Percentiles rank a stretch among this genome's conserved stretches.
Conservation (phyloP, 495 filamentous ascomycete species). For the Penicillium waksmanii region DNA sequence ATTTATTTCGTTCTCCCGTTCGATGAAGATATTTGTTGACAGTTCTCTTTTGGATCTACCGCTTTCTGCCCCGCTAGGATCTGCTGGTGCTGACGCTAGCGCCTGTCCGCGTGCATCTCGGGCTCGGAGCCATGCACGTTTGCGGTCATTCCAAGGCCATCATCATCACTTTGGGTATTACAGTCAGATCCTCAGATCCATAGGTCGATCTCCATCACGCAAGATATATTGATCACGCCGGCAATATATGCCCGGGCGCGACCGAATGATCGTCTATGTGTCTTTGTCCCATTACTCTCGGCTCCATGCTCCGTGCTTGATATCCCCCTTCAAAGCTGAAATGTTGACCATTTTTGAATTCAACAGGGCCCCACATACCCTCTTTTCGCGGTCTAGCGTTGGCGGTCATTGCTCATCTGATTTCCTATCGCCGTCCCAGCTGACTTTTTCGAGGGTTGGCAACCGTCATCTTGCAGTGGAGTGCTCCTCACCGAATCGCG, state of each 20-base stretch:
- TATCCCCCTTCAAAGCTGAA: background rate
- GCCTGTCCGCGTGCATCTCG: background rate
- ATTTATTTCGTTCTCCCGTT: background rate
- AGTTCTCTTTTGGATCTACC: background rate
- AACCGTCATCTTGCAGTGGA: slow-evolving; percentile 4
- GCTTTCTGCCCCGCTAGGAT: slow-evolving; percentile 1
- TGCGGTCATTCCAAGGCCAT: background rate
- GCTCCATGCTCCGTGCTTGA: too few relatives aligned
- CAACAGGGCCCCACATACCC: background rate
- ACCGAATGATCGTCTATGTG: background rate
- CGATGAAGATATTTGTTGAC: background rate
- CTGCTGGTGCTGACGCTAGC: background rate
- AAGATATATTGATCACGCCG: background rate
- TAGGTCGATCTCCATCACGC: slow-evolving; percentile 2
- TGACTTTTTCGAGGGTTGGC: background rate
- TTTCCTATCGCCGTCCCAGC: background rate
- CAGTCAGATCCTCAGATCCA: background rate
- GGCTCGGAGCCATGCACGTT: background rate
- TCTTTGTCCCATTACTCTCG: background rate
- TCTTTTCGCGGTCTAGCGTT: background rate
- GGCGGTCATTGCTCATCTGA: slow-evolving; percentile 1
- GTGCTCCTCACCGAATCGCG: background rate
- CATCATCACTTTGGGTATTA: too few relatives aligned
- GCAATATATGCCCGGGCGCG: background rate
- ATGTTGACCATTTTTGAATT: background rate